phyloP scores from a whole-genome alignment of 768 basidiomycete species.

The Cubamyces sp. region DNA sequence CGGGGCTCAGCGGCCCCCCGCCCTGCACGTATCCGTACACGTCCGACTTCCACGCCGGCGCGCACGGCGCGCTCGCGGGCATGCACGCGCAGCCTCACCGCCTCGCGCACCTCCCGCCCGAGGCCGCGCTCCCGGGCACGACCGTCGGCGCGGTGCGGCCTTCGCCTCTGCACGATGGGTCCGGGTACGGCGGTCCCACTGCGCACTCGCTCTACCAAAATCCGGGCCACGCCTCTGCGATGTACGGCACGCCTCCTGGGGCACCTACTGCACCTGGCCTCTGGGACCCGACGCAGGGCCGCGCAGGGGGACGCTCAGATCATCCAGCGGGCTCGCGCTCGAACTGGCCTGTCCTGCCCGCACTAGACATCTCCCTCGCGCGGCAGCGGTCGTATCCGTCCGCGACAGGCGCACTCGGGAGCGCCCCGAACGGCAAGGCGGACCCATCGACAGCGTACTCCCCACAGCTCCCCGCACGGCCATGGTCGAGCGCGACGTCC shows the following conservation, averaged over 20 bases:
- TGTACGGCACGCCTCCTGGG: constrained; percentile 9
- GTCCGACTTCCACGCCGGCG: constrained; percentile 20
- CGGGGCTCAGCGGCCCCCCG: neutral
- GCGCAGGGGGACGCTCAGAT: constrained; percentile 6
- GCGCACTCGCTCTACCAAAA: constrained; percentile 6
- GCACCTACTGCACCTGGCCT: constrained; percentile 1
- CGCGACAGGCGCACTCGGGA: neutral
- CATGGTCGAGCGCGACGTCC: constrained; percentile 32
- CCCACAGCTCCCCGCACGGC: constrained; percentile 28
- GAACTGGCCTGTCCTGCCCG: constrained; percentile 30
- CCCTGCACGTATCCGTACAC: constrained; percentile 20
- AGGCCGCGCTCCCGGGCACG: constrained; percentile 9
- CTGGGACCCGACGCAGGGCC: constrained; percentile 24
- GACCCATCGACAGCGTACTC: constrained; percentile 25
- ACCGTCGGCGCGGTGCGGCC: constrained; percentile 15
- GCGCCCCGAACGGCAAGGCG: constrained; percentile 14
- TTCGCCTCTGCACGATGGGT: constrained; percentile 5
- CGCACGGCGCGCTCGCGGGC: neutral
- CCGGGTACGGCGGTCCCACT: neutral
- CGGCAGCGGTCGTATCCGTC: constrained; percentile 23
- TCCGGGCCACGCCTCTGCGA: neutral
- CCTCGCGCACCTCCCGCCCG: constrained; percentile 15
- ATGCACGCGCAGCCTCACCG: neutral
- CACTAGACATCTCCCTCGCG: constrained; percentile 29
- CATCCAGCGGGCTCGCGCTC: constrained; percentile 8